phyloP scores from a whole-genome alignment of 176 grass and related monocot species.

The Zizania latifolia region DNA sequence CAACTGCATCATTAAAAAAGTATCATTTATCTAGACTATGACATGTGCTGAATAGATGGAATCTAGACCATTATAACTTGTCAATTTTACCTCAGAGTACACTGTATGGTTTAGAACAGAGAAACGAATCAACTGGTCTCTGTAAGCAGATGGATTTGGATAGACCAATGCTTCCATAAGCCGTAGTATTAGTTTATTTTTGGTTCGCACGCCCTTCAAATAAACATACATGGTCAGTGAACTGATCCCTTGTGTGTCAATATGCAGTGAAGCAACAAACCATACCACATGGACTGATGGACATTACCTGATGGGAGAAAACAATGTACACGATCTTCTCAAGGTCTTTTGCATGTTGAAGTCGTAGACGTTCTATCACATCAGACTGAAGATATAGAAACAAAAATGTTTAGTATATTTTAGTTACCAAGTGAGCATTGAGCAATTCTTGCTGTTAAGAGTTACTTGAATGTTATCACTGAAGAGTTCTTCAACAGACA shows the following conservation, averaged over 20 bases:
- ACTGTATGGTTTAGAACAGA: constrained; percentile 85
- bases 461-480: constrained; percentile 81
- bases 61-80: constrained; percentile 8
- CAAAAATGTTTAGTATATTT: constrained; percentile 28
- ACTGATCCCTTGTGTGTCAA: constrained; percentile 11
- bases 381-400: constrained; percentile 73
- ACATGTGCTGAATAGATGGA: constrained; percentile 11
- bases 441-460: constrained; percentile 6
- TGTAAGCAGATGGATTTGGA: constrained; percentile 92
- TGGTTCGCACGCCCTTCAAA: constrained; percentile 81
- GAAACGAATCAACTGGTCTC: constrained; percentile 90
- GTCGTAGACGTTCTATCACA: constrained; percentile 89
- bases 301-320: constrained; percentile 88
- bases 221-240: constrained; percentile 31
- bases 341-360: constrained; percentile 98
- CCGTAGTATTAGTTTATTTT: constrained; percentile 89
- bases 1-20: constrained; percentile 45
- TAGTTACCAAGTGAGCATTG: background rate
- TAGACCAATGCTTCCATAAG: constrained; percentile 99
- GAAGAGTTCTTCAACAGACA: constrained; percentile 92
- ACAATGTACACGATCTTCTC: constrained; percentile 84
- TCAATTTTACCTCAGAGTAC: constrained; percentile 71
- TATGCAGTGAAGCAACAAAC: constrained; percentile 13
- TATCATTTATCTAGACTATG: constrained; percentile 7
- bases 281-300: background rate